A percentile compares a stretch with the other conserved stretches of the same genome.
phyloP scores from a whole-genome alignment of 164 flowering plant species.

The Umbellularia californica region DNA sequence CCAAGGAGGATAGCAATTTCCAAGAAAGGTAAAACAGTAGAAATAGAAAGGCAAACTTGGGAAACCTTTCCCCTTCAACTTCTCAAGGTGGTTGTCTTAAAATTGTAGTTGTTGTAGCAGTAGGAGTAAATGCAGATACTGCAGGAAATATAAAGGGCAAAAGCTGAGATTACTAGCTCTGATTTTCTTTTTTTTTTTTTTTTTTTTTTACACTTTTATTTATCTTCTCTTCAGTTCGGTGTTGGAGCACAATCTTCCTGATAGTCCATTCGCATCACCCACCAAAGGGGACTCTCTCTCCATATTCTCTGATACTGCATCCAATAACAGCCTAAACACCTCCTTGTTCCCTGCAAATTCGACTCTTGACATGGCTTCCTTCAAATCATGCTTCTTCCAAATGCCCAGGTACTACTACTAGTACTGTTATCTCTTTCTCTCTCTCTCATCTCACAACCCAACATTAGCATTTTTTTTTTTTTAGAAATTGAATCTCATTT shows the following conservation, averaged over 20 bases:
- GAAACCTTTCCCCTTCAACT: not conserved
- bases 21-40: constrained; percentile 41
- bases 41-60: not conserved
- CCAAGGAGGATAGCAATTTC: constrained; percentile 35
- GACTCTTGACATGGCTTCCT: constrained; percentile 57
- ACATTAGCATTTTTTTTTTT: not conserved
- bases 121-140: not conserved
- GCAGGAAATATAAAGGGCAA: not conserved
- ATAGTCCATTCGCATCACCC: constrained; percentile 85
- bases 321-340: constrained; percentile 15
- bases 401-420: constrained; percentile 50
- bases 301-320: constrained; percentile 1
- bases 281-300: constrained; percentile 34
- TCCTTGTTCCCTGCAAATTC: constrained; percentile 42
- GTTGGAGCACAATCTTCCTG: constrained; percentile 85
- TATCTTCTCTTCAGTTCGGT: constrained; percentile 19
- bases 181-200: constrained; percentile 1
- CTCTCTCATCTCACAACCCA: no score
- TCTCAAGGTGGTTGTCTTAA: no score
- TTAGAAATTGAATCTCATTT: not conserved
- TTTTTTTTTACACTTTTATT: not conserved
- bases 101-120: not conserved
- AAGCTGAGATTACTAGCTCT: not conserved
- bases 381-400: constrained; percentile 76
- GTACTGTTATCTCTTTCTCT: no score